Conservation (phyloP, 228 moss, liverwort and hornwort species). For the Sphagnum fallax region DNA sequence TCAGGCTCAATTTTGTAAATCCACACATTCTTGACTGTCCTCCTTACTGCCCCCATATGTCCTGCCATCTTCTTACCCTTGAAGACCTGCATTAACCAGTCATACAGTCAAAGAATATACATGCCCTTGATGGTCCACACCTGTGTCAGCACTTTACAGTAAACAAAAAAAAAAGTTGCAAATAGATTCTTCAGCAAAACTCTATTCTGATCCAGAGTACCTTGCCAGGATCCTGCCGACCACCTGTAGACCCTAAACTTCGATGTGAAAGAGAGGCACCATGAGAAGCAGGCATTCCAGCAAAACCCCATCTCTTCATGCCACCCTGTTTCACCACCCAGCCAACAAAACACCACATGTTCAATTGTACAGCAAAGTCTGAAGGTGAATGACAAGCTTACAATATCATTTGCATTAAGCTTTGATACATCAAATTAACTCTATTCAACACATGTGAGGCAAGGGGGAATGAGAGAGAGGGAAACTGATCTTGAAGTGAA, state of each 20-base stretch:
- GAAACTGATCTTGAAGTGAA: too few species aligned
- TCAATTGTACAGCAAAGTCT: too few species aligned
- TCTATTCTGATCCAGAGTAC: conserved; percentile 10
- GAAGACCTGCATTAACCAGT: conserved; percentile 49
- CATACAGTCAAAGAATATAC: not conserved
- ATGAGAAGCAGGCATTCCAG: conserved; percentile 98
- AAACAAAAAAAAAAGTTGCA: too few species aligned
- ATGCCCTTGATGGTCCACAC: too few species aligned
- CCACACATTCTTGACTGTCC: conserved; percentile 93
- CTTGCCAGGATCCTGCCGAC: conserved; percentile 98
- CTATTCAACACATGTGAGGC: too few species aligned
- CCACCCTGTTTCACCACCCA: conserved; percentile 57
- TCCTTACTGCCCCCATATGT: conserved; percentile 92
- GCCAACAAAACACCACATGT: not conserved
- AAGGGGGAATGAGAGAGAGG: too few species aligned
- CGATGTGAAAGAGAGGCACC: conserved; percentile 98
- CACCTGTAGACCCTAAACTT: conserved; percentile 97
- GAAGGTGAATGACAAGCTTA: too few species aligned
- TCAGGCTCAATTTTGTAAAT: conserved; percentile 92
- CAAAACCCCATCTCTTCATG: conserved; percentile 98
- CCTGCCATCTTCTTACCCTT: conserved; percentile 99
- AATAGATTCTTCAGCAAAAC: too few species aligned
- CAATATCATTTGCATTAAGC: too few species aligned
- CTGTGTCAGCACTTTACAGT: too few species aligned
- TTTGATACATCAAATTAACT: too few species aligned